phyloP scores from a whole-genome alignment of 441 rosid genomes.

The Francoa sonchifolia region DNA sequence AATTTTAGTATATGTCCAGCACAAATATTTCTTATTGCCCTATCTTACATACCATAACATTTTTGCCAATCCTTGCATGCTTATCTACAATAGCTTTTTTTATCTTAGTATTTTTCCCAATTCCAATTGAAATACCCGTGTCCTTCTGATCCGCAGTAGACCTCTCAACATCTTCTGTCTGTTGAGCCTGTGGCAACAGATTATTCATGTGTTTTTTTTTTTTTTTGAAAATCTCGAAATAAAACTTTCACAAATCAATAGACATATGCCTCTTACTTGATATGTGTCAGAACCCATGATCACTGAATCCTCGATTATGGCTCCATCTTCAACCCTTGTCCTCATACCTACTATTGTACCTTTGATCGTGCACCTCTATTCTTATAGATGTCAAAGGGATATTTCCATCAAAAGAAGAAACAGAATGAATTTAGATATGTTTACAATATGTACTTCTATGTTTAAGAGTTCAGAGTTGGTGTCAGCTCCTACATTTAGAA shows the following conservation, averaged over 20 bases:
- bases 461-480: not conserved
- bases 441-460: no score
- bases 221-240: not conserved
- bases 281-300: conserved; percentile 70
- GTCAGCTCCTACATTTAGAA: conserved; percentile 39
- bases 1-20: no score
- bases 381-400: not conserved
- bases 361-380: conserved; percentile 32
- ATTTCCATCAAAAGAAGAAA: conserved; percentile 10
- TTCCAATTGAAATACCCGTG: conserved; percentile 38
- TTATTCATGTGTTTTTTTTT: no score
- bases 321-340: conserved; percentile 53
- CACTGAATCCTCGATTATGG: conserved; percentile 51
- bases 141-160: conserved; percentile 11
- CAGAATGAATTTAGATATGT: not conserved
- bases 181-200: conserved; percentile 3
- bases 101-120: conserved; percentile 44
- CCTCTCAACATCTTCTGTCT: conserved; percentile 19
- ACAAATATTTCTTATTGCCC: not conserved
- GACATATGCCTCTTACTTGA: conserved; percentile 30
- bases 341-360: conserved; percentile 72
- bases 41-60: conserved; percentile 59
- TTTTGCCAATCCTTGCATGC: conserved; percentile 69
- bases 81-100: conserved; percentile 58
- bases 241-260: not conserved